Percentiles rank a stretch among this genome's conserved stretches.
Conservation (phyloP, 192 early-diverging fungal species). For the Obelidium mucronatum region DNA sequence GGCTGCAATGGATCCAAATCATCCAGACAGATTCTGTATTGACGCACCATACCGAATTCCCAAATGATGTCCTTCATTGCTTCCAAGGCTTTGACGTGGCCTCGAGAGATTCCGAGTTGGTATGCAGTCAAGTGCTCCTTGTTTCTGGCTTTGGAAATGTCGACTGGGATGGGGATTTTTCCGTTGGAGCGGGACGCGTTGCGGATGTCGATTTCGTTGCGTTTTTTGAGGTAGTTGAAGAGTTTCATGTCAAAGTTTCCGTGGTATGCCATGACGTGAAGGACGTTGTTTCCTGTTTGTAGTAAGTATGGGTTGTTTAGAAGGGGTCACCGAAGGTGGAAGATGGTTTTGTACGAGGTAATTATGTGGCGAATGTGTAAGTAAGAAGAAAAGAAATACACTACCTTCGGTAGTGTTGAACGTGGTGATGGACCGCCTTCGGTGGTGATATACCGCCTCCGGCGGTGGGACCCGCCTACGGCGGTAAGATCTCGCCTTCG, state of each 20-base stretch:
- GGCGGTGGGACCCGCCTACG: too few species aligned
- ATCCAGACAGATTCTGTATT: constrained; percentile 19
- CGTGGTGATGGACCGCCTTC: too few species aligned
- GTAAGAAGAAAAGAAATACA: not conserved
- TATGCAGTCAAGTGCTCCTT: constrained; percentile 28
- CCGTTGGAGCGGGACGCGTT: not conserved
- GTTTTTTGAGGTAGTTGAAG: not conserved
- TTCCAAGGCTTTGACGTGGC: constrained; percentile 19
- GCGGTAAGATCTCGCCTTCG: too few species aligned
- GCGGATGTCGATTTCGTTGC: not conserved
- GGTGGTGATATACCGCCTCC: too few species aligned
- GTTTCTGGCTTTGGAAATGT: constrained; percentile 34
- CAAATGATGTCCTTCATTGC: constrained; percentile 33
- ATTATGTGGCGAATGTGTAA: too few species aligned
- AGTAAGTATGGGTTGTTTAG: too few species aligned
- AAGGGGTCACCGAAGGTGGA: too few species aligned
- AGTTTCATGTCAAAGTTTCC: constrained; percentile 20
- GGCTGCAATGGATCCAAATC: constrained; percentile 34
- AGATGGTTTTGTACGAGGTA: too few species aligned
- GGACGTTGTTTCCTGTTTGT: constrained; percentile 39
- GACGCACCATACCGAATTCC: constrained; percentile 35
- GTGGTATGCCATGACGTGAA: constrained; percentile 39
- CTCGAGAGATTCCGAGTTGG: constrained; percentile 31
- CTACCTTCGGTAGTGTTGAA: too few species aligned
- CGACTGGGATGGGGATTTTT: not conserved